phyloP scores from a whole-genome alignment of 768 basidiomycete species.

The Porphyrellus cyaneotinctus region DNA sequence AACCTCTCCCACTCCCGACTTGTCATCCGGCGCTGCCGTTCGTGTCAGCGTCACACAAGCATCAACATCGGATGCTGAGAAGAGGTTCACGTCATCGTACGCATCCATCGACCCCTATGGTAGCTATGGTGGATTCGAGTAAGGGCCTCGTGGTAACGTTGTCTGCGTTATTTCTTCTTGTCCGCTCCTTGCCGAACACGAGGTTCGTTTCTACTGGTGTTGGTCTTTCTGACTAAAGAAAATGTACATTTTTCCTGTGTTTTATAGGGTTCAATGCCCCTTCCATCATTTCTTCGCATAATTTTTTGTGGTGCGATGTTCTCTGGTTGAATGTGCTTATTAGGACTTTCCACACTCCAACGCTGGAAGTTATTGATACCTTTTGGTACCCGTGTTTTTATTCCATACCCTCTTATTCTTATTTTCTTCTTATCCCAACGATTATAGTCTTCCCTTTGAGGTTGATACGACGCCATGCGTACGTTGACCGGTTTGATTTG shows the following conservation, averaged over 20 bases:
- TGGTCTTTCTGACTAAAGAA: conserved; percentile 2
- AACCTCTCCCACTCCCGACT: conserved; percentile 11
- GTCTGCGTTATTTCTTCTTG: not conserved
- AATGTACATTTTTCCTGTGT: conserved; percentile 16
- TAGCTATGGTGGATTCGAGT: conserved; percentile 1
- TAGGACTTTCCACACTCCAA: not conserved
- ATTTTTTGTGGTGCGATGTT: conserved; percentile 4
- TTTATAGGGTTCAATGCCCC: conserved; percentile 4
- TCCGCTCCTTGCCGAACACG: not conserved
- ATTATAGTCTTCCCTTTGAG: not conserved
- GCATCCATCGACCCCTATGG: conserved; percentile 25
- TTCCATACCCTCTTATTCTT: conserved; percentile 17
- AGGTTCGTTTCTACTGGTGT: not conserved
- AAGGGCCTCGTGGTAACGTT: not conserved
- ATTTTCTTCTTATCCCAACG: not conserved
- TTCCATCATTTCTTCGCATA: not conserved
- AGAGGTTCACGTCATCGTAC: conserved; percentile 27
- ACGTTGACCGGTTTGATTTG: not conserved
- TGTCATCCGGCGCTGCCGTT: not conserved
- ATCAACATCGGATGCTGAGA: conserved; percentile 10
- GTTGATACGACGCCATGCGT: not conserved
- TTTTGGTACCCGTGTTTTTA: conserved; percentile 9
- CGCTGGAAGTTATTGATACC: conserved; percentile 20
- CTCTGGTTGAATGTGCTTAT: conserved; percentile 1
- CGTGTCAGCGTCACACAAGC: conserved; percentile 10